Conservation (phyloP, 148 eudicot species). For the Polygonum aviculare region DNA sequence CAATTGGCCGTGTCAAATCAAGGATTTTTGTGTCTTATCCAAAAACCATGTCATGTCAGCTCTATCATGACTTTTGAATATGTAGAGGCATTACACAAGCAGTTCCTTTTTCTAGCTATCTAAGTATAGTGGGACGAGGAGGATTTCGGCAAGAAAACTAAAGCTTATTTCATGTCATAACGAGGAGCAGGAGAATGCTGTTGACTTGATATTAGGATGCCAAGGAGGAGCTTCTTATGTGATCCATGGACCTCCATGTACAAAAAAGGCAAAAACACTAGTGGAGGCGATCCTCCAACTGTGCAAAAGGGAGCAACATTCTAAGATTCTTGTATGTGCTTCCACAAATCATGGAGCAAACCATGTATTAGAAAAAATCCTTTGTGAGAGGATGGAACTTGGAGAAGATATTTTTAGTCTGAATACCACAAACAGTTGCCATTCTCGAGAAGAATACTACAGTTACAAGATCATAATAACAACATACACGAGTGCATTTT, state of each 20-base stretch:
- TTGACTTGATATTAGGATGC: conserved; percentile 59
- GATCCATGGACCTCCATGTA: conserved; percentile 93
- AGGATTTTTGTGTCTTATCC: no score
- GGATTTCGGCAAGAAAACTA: conserved; percentile 22
- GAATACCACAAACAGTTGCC: conserved; percentile 82
- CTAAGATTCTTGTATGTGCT: conserved; percentile 66
- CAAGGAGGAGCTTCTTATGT: conserved; percentile 71
- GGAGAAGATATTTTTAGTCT: conserved; percentile 56
- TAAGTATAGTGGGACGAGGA: conserved; percentile 29
- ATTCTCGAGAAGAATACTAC: conserved; percentile 24
- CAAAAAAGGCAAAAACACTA: conserved; percentile 82
- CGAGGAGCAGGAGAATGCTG: conserved; percentile 59
- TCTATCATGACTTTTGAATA: no score
- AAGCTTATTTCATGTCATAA: conserved; percentile 47
- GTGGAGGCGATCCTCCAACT: conserved; percentile 76
- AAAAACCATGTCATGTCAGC: no score
- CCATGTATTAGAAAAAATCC: conserved; percentile 57
- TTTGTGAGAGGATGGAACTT: conserved; percentile 17
- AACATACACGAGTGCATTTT: conserved; percentile 68
- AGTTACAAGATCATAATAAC: conserved; percentile 54
- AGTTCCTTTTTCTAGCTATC: conserved; percentile 53
- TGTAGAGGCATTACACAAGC: no score
- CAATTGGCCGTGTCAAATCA: no score
- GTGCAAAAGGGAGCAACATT: conserved; percentile 21
- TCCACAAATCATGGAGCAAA: conserved; percentile 93